These are phyloP conservation scores for Kazachstania viticola DNA, from an alignment of 805 yeast genomes.

Conservation along the genomic window DNA sequence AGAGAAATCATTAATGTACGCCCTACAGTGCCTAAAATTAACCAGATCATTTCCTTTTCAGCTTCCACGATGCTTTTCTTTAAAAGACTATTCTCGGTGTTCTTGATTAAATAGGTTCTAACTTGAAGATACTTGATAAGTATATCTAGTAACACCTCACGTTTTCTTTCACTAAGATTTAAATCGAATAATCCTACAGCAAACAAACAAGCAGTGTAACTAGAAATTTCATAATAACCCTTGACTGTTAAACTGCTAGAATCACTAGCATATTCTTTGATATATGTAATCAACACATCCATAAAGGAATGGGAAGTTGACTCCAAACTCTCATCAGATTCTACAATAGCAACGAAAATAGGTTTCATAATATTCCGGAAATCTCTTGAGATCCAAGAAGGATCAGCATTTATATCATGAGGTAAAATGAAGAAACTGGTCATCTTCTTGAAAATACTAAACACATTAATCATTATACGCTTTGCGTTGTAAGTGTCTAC, in stretches of 20 bases:
- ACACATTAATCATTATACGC: slow-evolving; percentile 20
- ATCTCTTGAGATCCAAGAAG: slow-evolving; percentile 14
- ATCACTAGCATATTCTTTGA: slow-evolving; percentile 16
- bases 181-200: slow-evolving; percentile 27
- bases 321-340: slow-evolving; percentile 27
- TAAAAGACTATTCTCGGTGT: slow-evolving; percentile 17
- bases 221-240: slow-evolving; percentile 26
- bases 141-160: slow-evolving; percentile 30
- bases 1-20: slow-evolving; percentile 40
- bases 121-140: slow-evolving; percentile 31
- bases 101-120: slow-evolving; percentile 23
- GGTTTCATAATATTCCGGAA: slow-evolving; percentile 27
- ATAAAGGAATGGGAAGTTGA: slow-evolving; percentile 29
- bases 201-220: slow-evolving; percentile 28
- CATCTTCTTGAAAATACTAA: slow-evolving; percentile 21
- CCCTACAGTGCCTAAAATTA: slow-evolving; percentile 34
- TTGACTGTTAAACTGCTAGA: slow-evolving; percentile 23
- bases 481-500: slow-evolving; percentile 10
- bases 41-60: slow-evolving; percentile 23
- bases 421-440: slow-evolving; percentile 19
- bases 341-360: slow-evolving; percentile 29
- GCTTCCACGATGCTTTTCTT: slow-evolving; percentile 13
- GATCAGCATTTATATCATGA: slow-evolving; percentile 8
- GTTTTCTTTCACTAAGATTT: slow-evolving; percentile 19
- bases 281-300: slow-evolving; percentile 20